Evolutionary conservation across 768 basidiomycete genomes (phyloP), one percentile per base, ranked within the genome.

Genomic region (Hemileccinum impolitum): DNA sequence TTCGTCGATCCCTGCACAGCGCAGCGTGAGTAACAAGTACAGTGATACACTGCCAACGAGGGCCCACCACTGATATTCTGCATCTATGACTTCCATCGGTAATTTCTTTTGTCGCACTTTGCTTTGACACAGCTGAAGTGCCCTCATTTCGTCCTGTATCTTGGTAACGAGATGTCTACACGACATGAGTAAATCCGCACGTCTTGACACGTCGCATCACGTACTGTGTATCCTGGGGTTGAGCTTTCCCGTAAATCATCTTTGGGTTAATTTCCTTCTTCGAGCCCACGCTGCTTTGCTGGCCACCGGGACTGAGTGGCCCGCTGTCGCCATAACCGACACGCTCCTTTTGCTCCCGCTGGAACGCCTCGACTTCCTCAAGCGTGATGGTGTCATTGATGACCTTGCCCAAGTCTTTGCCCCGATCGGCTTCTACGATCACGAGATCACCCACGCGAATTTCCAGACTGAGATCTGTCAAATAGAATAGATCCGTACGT

Each of bases 1-100:
- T 98, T 67, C 94, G 90, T 50, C 95, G 89, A 70, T 99, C 95
- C 92, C 92, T 94, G 58, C 18, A 43, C 13, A 3, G 10, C 3
- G 9, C 17, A 1, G 21, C 44, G 12, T 54, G 31, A 43, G 28
- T 37, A 38, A 53, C 26, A 23, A 18, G 48, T 31, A 26, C 38
- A 43, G 37, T 47, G 3, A 23, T 18, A 37, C 28, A 12, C 11
- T 8, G 28, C 11, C 14, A 48, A 39, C 1, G 13, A 32, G 21
- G 6, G 72, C 87, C 25, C 48, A 94, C 94, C 94, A 98, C 65
- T 99, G 95, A 72, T 94, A 99, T 70, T 98, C 95, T 28, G 94
- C 95, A 68, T 97, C 95, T 42, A 96, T 85, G 50, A 99, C 94
- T 69, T 97, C 92, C 95, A 99, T 99, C 15, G 94, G 94, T 63